Conservation (phyloP, 1,139 yeast genomes). For the Tardiomyces depauwii region DNA sequence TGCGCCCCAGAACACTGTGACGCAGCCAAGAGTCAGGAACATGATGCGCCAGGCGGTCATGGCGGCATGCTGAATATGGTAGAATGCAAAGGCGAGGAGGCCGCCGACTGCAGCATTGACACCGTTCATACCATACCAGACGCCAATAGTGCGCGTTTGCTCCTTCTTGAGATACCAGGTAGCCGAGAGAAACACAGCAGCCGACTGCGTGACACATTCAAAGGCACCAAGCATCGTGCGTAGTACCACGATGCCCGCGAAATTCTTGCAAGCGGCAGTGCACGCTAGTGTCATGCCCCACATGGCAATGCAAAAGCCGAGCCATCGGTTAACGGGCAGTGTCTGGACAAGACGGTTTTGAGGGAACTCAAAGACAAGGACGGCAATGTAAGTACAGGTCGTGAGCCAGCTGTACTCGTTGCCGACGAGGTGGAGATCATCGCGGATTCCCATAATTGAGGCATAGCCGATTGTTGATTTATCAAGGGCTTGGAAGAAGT, state of each 20-base stretch:
- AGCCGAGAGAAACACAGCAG: neutral
- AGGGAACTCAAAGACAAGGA: neutral
- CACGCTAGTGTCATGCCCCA: neutral
- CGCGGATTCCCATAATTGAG: neutral
- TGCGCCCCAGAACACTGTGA: slow-evolving; percentile 36
- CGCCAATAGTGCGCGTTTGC: neutral
- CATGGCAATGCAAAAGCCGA: neutral
- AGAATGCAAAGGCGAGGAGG: slow-evolving; percentile 5
- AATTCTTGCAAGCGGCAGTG: neutral
- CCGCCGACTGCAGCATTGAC: slow-evolving; percentile 11
- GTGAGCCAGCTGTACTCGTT: neutral
- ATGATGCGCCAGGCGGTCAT: slow-evolving; percentile 36
- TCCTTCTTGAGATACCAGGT: neutral
- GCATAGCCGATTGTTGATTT: neutral
- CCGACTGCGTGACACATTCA: neutral
- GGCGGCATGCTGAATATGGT: slow-evolving; percentile 3
- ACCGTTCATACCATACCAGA: slow-evolving; percentile 10
- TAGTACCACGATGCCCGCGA: neutral
- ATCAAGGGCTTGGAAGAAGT: neutral
- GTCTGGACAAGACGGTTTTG: neutral
- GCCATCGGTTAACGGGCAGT: neutral
- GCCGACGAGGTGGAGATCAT: neutral
- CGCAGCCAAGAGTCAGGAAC: slow-evolving; percentile 33
- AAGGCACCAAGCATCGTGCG: neutral
- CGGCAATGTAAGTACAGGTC: neutral